Evolutionary conservation across 495 filamentous ascomycete genomes (phyloP).

Genomic region (Amniculicola lignicola): DNA sequence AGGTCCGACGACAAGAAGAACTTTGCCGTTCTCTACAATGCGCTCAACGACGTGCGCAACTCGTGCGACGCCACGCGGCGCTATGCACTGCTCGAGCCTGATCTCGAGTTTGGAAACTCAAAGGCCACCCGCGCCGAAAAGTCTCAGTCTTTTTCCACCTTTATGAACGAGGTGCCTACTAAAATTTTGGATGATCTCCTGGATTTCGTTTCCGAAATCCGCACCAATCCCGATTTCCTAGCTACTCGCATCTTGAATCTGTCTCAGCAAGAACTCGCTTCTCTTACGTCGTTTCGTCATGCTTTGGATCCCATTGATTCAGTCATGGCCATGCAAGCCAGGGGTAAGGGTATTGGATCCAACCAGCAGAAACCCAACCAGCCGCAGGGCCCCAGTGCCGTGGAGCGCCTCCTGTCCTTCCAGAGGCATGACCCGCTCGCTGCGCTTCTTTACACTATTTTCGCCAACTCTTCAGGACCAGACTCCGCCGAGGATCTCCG

Average conservation of each 20-base stretch:
- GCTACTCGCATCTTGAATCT: conserved; percentile 73
- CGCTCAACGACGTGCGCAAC: conserved; percentile 81
- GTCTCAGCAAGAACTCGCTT: conserved; percentile 67
- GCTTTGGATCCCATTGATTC: conserved; percentile 75
- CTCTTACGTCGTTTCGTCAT: conserved; percentile 70
- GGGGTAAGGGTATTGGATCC: conserved; percentile 38
- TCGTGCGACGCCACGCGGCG: conserved; percentile 71
- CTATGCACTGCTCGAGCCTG: conserved; percentile 66
- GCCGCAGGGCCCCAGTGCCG: conserved; percentile 56
- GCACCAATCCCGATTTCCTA: conserved; percentile 82
- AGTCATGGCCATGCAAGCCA: conserved; percentile 69
- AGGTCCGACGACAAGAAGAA: conserved; percentile 84
- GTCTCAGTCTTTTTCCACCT: conserved; percentile 54
- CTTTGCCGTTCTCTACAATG: conserved; percentile 84
- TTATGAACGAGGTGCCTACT: conserved; percentile 75
- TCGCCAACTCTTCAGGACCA: conserved; percentile 76
- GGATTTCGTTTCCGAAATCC: conserved; percentile 73
- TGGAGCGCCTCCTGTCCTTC: conserved; percentile 73
- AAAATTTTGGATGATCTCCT: conserved; percentile 71
- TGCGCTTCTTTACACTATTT: conserved; percentile 80
- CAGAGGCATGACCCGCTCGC: conserved; percentile 85
- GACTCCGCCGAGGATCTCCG: conserved; percentile 72
- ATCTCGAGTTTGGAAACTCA: conserved; percentile 55
- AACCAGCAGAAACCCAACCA: conserved; percentile 50
- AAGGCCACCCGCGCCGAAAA: conserved; percentile 36